Conservation (phyloP, 1,139 yeast species). For the Cylindricascospora bacillispora region DNA sequence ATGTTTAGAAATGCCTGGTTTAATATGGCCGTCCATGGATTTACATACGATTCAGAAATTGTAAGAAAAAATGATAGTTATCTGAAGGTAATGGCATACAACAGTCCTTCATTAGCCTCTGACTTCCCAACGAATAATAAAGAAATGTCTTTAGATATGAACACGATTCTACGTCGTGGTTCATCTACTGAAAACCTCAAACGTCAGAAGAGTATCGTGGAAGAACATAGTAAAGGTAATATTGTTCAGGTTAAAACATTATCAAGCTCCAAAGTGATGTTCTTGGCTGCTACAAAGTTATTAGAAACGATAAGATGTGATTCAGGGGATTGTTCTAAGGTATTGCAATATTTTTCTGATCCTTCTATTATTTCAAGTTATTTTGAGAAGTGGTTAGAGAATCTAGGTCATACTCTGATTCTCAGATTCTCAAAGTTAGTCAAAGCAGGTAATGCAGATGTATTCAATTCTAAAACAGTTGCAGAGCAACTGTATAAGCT, state of each 20-base stretch:
- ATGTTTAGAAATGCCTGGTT: conserved; percentile 89
- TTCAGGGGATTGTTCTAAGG: conserved; percentile 69
- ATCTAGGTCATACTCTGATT: conserved; percentile 49
- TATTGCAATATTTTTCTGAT: conserved; percentile 70
- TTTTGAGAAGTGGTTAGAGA: conserved; percentile 57
- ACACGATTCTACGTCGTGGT: conserved; percentile 82
- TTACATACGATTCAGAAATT: conserved; percentile 46
- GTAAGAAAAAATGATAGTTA: conserved; percentile 35
- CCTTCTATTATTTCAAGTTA: conserved; percentile 55
- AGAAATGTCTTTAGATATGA: conserved; percentile 84
- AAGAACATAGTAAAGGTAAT: conserved; percentile 24
- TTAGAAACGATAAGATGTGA: conserved; percentile 69
- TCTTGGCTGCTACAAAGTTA: conserved; percentile 68
- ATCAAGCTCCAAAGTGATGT: conserved; percentile 76
- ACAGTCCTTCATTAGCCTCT: conserved; percentile 86
- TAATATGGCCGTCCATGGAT: conserved; percentile 87
- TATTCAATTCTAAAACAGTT: conserved; percentile 45
- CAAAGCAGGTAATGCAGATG: conserved; percentile 21
- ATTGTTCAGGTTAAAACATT: conserved; percentile 30
- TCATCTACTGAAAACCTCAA: conserved; percentile 73
- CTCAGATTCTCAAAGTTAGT: conserved; percentile 39
- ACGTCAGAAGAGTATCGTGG: conserved; percentile 51
- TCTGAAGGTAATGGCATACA: conserved; percentile 65
- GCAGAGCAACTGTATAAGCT: conserved; percentile 62
- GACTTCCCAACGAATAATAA: conserved; percentile 76